Evolutionary conservation across 768 basidiomycete genomes (phyloP), one percentile per base, ranked within the genome.

Genomic region (Hygrocybe coccinea): DNA sequence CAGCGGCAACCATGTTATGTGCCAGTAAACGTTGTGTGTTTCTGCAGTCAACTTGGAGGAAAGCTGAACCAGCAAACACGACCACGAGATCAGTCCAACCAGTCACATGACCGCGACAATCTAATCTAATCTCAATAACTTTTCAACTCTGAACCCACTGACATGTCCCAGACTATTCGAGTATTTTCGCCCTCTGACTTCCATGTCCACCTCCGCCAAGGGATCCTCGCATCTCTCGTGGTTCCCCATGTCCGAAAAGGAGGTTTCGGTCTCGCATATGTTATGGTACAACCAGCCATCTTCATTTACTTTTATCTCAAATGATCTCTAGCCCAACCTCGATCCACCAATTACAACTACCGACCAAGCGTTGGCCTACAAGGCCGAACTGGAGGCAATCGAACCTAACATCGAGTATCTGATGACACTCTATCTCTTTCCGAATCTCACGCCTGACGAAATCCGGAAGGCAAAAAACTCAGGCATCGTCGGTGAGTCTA

Each of bases 181-280:
- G 68, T 87, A 38, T 59, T 71, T 12, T 82, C 88, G 1, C 91
- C 92, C 14, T 87, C 90, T 33, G 92, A 94, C 75, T 95, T 97
- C 66, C 97, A 99, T 75, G 95, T 97, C 61, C 95, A 99, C 70
- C 84, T 99, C 25, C 84, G 97, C 39, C 92, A 98, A 68, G 93
- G 90, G 25, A 72, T 81, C 33, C 74, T 99, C 60, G 86, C 87
- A 22, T 73, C 81, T 52, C 80, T 98, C 12, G 93, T 98, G 36
- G 85, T 86, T 5, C 91, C 93, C 14, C 93, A 97, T 75, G 89
- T 99, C 51, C 79, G 83, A 34, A 74, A 84, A 67, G 97, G 97
- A 43, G 97, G 97, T 1, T 94, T 98, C 64, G 73, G 79, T 56
- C 79, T 95, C 54, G 95, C 89, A 60, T 99, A 97, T 75, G 92